Conservation (phyloP, 495 filamentous ascomycete genomes). For the Tuber borchii region DNA sequence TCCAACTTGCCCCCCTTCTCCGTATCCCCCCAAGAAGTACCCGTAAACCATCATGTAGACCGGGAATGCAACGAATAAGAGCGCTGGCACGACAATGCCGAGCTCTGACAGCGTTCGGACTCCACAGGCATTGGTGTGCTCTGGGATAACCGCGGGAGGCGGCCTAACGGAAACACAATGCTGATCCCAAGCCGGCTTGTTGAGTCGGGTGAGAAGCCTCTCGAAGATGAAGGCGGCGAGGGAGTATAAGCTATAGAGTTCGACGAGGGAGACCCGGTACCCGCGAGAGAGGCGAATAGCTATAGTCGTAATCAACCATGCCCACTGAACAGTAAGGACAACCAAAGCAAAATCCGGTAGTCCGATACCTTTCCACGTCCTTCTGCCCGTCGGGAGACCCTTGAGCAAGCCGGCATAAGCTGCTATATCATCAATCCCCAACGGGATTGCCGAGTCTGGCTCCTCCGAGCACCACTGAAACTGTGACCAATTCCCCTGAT, state of each 20-base stretch:
- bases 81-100: not conserved
- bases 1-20: not conserved
- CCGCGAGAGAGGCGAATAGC: not conserved
- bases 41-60: not conserved
- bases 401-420: not conserved
- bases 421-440: not conserved
- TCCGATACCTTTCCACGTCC: not conserved
- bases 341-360: not conserved
- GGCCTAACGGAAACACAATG: not conserved
- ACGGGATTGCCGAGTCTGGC: not conserved
- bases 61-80: not conserved
- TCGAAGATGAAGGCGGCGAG: not conserved
- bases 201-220: not conserved
- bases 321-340: not conserved
- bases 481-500: not conserved
- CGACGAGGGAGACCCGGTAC: not conserved
- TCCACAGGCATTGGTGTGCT: not conserved
- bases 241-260: not conserved
- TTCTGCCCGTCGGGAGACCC: not conserved
- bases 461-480: not conserved
- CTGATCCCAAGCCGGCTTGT: not conserved
- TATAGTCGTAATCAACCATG: not conserved
- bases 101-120: not conserved
- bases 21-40: not conserved
- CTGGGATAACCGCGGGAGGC: not conserved